Conservation (phyloP, 2,329 filamentous ascomycete species). For the Cercospora citrullina region DNA sequence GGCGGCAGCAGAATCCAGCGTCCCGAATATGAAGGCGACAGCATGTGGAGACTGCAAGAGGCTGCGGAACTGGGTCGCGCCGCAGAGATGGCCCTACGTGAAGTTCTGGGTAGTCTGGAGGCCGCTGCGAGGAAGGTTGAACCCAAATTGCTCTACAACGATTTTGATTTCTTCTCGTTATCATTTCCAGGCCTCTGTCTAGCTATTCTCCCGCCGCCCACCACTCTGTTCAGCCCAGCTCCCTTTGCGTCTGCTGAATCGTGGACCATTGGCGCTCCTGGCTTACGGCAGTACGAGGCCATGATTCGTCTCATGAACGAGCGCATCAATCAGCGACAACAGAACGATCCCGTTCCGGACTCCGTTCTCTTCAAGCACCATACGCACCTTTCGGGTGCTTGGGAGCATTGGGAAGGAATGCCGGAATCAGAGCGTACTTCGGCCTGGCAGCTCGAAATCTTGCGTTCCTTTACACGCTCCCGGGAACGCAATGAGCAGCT, state of each 20-base stretch:
- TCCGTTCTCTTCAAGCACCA: conserved; percentile 68
- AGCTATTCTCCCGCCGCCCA: conserved; percentile 75
- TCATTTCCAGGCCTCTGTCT: conserved; percentile 85
- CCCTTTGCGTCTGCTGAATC: conserved; percentile 76
- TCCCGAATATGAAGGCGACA: conserved; percentile 63
- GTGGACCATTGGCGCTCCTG: conserved; percentile 78
- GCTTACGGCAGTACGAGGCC: conserved; percentile 70
- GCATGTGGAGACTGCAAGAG: conserved; percentile 52
- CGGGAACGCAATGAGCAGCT: conserved; percentile 42
- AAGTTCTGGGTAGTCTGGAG: conserved; percentile 76
- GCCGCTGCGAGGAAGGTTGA: conserved; percentile 68
- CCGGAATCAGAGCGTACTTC: conserved; percentile 49
- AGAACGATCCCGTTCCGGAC: conserved; percentile 44
- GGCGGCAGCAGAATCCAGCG: conserved; percentile 29
- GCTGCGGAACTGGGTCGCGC: conserved; percentile 78
- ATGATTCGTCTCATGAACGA: conserved; percentile 46
- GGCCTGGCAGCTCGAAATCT: conserved; percentile 50
- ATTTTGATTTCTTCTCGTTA: conserved; percentile 81
- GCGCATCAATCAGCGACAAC: conserved; percentile 39
- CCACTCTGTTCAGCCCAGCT: conserved; percentile 77
- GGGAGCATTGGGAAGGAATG: conserved; percentile 71
- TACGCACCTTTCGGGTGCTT: conserved; percentile 76
- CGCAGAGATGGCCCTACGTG: conserved; percentile 79
- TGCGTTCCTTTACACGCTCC: conserved; percentile 47
- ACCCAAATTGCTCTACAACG: conserved; percentile 53